These are phyloP conservation scores for Solanum chiquidenum DNA, from an alignment of 257 asterid species.

Conservation along the genomic window DNA sequence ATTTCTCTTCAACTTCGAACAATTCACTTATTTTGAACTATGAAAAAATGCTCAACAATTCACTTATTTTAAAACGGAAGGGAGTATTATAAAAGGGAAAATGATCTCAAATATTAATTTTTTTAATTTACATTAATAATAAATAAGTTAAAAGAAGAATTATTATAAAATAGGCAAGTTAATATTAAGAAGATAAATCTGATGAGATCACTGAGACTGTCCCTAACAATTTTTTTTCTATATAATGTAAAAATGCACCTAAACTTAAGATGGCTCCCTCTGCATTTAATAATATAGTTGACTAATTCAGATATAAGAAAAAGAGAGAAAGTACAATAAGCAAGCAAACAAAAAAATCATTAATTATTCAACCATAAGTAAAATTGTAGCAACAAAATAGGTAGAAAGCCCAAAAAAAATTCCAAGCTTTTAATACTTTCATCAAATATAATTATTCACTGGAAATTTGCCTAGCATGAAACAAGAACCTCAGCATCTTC, in stretches of 20 bases:
- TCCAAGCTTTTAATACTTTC: neutral
- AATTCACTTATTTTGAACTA: too few relatives aligned
- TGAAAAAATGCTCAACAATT: too few relatives aligned
- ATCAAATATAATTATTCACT: neutral
- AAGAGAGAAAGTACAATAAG: neutral
- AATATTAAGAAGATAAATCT: neutral
- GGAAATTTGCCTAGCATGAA: slow-evolving; percentile 1
- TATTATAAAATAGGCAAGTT: neutral
- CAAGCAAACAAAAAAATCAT: neutral
- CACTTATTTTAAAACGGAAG: neutral
- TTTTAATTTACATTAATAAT: neutral
- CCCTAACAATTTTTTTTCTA: neutral
- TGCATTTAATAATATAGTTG: neutral
- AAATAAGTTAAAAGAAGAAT: neutral
- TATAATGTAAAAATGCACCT: neutral
- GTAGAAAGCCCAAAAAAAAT: neutral
- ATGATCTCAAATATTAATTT: neutral
- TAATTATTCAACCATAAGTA: neutral
- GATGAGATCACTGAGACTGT: neutral
- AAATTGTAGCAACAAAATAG: neutral
- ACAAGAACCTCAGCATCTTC: slow-evolving; percentile 4
- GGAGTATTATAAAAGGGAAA: neutral
- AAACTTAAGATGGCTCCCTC: neutral
- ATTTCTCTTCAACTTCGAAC: too few relatives aligned
- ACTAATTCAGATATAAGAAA: neutral